Evolutionary conservation across 169 alveolate species (phyloP).

Genomic region (Babesia ovis): DNA sequence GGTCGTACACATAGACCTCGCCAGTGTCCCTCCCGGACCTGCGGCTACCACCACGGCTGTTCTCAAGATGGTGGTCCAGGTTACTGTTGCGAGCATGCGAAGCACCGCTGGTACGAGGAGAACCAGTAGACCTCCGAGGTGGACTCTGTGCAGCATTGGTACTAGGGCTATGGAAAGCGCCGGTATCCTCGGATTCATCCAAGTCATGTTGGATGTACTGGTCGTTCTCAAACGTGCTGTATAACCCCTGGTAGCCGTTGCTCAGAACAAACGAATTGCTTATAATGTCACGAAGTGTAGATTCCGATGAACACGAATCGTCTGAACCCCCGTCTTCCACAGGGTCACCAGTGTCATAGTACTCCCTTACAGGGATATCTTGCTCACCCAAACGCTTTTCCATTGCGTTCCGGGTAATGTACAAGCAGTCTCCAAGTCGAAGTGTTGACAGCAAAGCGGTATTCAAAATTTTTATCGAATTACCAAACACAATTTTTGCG

Average conservation of each 20-base stretch:
- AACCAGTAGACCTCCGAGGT: slow-evolving; percentile 16
- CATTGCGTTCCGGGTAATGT: slow-evolving; percentile 4
- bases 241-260: slow-evolving; percentile 14
- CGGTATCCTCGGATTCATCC: slow-evolving; percentile 23
- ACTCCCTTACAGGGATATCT: slow-evolving; percentile 22
- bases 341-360: slow-evolving; percentile 26
- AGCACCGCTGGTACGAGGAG: background rate
- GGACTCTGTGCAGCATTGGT: slow-evolving; percentile 9
- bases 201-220: slow-evolving; percentile 53
- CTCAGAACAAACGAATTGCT: slow-evolving; percentile 35
- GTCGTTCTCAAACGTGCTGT: slow-evolving; percentile 65
- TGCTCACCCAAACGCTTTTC: slow-evolving; percentile 19
- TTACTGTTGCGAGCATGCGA: background rate
- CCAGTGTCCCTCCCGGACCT: slow-evolving; percentile 16
- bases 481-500: slow-evolving; percentile 21
- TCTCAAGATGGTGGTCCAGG: background rate
- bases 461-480: slow-evolving; percentile 41
- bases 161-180: background rate
- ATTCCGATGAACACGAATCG: slow-evolving; percentile 30
- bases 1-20: slow-evolving; percentile 39
- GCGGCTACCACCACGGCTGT: slow-evolving; percentile 6
- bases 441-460: slow-evolving; percentile 57
- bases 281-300: slow-evolving; percentile 31
- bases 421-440: slow-evolving; percentile 52
- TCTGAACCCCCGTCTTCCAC: slow-evolving; percentile 29